Base-by-base conservation (phyloP, 164 flowering plant species). In the Annona squamosa region DNA sequence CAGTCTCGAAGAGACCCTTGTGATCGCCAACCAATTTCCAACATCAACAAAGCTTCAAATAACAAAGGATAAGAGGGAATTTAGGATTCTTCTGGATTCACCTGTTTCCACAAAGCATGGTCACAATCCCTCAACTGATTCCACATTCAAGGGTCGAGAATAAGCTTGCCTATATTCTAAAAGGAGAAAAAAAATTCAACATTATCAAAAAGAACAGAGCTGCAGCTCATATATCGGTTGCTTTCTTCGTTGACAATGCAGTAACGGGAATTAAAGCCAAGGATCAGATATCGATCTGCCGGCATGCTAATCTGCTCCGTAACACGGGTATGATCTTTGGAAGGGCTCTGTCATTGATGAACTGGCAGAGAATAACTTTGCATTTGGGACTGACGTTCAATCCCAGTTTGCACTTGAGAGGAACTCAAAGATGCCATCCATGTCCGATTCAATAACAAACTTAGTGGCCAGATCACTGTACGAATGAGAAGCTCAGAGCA, bases 31-130 rank as follows among this genome's bases (percentile, higher is more conserved):
- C 63, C 82, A 72, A 19, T 91, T 88, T 73, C 97, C 99, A 3
- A 85, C 86, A 44, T 84, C 86, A 56, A 75, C 86, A 63, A 73
- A 88, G 5, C 82, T 87, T 52, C 99, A 95, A 75, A 76, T 95
- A 67, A 90, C 97, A 0, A 95, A 95, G 81, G 99, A 93, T 65
- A 95, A 95, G 86, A 89, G 89, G 75, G 99, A 93, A 70, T 95
- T 95, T 85, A 95, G 79, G 76, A 77, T 95, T 79, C 97, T 89
- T 72, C 79, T 95, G 77, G 98, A 95, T 76, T 95, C 99, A 26
- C 86, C 97, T 0, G 80, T 90, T 64, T 76, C 94, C 2, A 88
- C 92, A 56, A 94, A 91, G 79, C 89, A 88, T 73, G 94, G 94
- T 7, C 94, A 89, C 66, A 85, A 80, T 52, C 89, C 84, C 42